phyloP scores from a whole-genome alignment of 2,329 filamentous ascomycete genomes.

The Paraphoma sp. region DNA sequence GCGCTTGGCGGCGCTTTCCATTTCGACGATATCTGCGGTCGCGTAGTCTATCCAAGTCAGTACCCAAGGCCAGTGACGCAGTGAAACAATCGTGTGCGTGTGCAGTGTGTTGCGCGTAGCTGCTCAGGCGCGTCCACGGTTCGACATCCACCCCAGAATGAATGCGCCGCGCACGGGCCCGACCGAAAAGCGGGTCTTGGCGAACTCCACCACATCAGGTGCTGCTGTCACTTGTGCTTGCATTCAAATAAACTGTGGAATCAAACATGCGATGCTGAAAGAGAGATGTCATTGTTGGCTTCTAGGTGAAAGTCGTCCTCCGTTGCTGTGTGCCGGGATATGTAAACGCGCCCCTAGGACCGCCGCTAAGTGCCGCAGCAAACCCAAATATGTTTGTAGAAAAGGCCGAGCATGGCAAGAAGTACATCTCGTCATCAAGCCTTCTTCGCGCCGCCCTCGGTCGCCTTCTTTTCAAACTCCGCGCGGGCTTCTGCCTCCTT shows the following conservation, averaged over 20 bases:
- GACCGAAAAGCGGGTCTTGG: not conserved
- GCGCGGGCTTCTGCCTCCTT: slow-evolving; percentile 83
- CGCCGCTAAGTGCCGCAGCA: slow-evolving; percentile 29
- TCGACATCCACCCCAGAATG: not conserved
- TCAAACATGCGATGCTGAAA: slow-evolving; percentile 4
- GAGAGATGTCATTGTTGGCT: slow-evolving; percentile 13
- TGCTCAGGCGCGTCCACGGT: not conserved
- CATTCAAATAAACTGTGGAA: not conserved
- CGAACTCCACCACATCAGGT: not conserved
- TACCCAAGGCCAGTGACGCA: slow-evolving; percentile 9
- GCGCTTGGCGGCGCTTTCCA: slow-evolving; percentile 61
- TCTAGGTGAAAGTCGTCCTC: slow-evolving; percentile 22
- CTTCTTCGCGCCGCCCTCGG: slow-evolving; percentile 38
- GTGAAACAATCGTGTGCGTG: slow-evolving; percentile 2
- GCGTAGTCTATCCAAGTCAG: slow-evolving; percentile 35
- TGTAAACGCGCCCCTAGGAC: slow-evolving; percentile 24
- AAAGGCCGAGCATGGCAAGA: not conserved
- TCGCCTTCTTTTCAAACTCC: slow-evolving; percentile 67
- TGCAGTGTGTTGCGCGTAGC: slow-evolving; percentile 24
- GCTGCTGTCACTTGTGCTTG: not conserved
- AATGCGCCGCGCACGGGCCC: not conserved
- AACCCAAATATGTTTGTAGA: slow-evolving; percentile 19
- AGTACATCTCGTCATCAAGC: slow-evolving; percentile 7
- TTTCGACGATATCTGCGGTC: slow-evolving; percentile 36
- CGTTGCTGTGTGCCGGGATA: slow-evolving; percentile 34